Evolutionary conservation across 2,329 filamentous ascomycete genomes (phyloP).

Genomic region (Paramyrothecium roridum): DNA sequence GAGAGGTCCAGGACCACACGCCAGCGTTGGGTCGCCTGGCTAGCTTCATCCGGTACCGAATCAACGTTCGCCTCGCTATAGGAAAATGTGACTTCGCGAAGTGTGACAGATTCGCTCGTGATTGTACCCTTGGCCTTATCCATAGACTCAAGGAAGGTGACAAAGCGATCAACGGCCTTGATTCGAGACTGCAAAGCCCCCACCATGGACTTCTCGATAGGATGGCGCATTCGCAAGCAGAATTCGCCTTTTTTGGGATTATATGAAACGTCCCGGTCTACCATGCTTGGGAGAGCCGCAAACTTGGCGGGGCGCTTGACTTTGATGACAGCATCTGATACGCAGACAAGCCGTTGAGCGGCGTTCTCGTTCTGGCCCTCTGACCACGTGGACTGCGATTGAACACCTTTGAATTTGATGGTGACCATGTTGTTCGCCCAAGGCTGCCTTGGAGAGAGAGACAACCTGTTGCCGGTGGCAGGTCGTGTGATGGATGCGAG

Average conservation of each 20-base stretch:
- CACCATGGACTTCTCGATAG: constrained; percentile 57
- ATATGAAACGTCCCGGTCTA: constrained; percentile 63
- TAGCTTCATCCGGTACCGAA: not conserved
- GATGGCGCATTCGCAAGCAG: constrained; percentile 55
- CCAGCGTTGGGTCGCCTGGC: constrained; percentile 31
- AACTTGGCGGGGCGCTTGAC: constrained; percentile 54
- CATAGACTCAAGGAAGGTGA: constrained; percentile 67
- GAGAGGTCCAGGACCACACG: constrained; percentile 57
- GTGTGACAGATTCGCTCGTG: constrained; percentile 54
- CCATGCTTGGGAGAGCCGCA: constrained; percentile 47
- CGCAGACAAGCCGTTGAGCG: constrained; percentile 27
- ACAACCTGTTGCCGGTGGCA: constrained; percentile 10
- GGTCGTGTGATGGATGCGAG: constrained; percentile 18
- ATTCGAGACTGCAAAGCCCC: constrained; percentile 57
- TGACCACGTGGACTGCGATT: constrained; percentile 15
- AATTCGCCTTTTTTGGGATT: constrained; percentile 58
- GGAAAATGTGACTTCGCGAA: constrained; percentile 65
- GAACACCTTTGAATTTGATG: constrained; percentile 52
- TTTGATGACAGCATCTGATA: constrained; percentile 52
- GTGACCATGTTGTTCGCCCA: constrained; percentile 61
- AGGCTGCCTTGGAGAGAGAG: constrained; percentile 24
- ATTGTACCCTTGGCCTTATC: constrained; percentile 52
- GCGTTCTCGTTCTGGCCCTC: constrained; percentile 3
- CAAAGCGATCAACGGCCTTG: constrained; percentile 66
- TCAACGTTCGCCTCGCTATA: constrained; percentile 45